Percentiles rank a stretch among this genome's conserved stretches.
Conservation (phyloP, 2,329 filamentous ascomycete species). For the Epicoccum nigrum region DNA sequence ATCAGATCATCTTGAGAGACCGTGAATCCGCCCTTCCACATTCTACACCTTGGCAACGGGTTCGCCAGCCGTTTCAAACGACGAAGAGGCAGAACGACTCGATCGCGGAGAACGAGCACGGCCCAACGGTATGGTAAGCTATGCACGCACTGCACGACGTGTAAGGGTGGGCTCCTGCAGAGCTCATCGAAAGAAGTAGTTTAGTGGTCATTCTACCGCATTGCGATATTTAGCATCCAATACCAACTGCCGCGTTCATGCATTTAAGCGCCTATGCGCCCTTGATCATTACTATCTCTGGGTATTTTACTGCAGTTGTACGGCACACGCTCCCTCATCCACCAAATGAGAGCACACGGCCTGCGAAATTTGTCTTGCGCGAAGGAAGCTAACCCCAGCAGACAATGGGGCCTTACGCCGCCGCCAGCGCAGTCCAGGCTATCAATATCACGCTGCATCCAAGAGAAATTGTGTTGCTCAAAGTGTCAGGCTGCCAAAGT, state of each 20-base stretch:
- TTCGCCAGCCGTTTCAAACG: conserved; percentile 5
- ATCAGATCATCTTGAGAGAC: conserved; percentile 1
- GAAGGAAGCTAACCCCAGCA: conserved; percentile 39
- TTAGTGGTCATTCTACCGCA: conserved; percentile 12
- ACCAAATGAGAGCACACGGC: conserved; percentile 37
- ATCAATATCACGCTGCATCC: conserved; percentile 38
- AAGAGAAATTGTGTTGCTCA: conserved; percentile 32
- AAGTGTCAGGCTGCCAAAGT: conserved; percentile 11
- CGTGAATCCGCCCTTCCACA: conserved; percentile 4
- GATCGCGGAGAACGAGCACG: conserved; percentile 14
- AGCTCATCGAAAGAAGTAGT: conserved; percentile 3
- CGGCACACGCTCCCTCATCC: conserved; percentile 28
- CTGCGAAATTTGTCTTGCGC: conserved; percentile 30
- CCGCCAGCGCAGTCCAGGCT: conserved; percentile 37
- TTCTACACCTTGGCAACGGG: conserved; percentile 5
- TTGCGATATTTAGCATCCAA: conserved; percentile 27
- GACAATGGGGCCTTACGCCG: conserved; percentile 26
- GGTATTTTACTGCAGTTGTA: conserved; percentile 31
- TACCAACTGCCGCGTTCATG: conserved; percentile 20
- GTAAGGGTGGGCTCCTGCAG: conserved; percentile 14
- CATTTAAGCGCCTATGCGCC: conserved; percentile 40
- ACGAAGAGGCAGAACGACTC: background rate
- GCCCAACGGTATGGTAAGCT: conserved; percentile 15
- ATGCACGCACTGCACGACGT: conserved; percentile 1
- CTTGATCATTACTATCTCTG: conserved; percentile 23